A percentile compares a stretch with the other conserved stretches of the same genome.
phyloP scores from a whole-genome alignment of 75 land plant species.

The Isoetes taiwanensis region DNA sequence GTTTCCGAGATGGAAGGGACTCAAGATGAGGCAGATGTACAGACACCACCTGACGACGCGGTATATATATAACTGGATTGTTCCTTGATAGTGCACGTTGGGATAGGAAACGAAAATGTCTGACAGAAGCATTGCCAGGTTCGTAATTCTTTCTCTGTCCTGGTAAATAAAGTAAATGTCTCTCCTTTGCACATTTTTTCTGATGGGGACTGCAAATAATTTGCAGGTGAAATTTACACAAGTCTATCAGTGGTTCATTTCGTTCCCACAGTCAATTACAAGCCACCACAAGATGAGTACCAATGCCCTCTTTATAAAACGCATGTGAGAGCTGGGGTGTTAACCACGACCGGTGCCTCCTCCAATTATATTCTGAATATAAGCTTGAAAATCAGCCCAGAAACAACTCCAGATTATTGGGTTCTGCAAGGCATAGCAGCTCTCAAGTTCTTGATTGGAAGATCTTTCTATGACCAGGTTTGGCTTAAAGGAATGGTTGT shows the following conservation, averaged over 20 bases:
- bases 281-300: slow-evolving; percentile 17
- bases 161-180: neutral
- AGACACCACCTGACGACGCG: slow-evolving; percentile 13
- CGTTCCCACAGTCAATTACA: slow-evolving; percentile 19
- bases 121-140: slow-evolving; percentile 25
- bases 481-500: no score
- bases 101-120: slow-evolving; percentile 9
- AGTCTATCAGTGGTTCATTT: slow-evolving; percentile 20
- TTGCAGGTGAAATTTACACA: slow-evolving; percentile 21
- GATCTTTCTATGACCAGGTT: no score
- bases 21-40: slow-evolving; percentile 13
- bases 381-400: slow-evolving; percentile 18
- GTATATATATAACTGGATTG: slow-evolving; percentile 17
- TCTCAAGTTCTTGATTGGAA: no score
- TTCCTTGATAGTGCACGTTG: slow-evolving; percentile 29
- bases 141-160: neutral
- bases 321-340: slow-evolving; percentile 22
- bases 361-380: slow-evolving; percentile 27
- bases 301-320: slow-evolving; percentile 31
- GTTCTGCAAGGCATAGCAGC: slow-evolving; percentile 24
- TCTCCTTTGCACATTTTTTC: no score
- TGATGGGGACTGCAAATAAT: no score
- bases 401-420: slow-evolving; percentile 27
- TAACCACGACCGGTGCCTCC: slow-evolving; percentile 27
- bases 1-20: slow-evolving; percentile 12